Evolutionary conservation across 2,329 filamentous ascomycete species (phyloP).

Genomic region (Phoma sp.): DNA sequence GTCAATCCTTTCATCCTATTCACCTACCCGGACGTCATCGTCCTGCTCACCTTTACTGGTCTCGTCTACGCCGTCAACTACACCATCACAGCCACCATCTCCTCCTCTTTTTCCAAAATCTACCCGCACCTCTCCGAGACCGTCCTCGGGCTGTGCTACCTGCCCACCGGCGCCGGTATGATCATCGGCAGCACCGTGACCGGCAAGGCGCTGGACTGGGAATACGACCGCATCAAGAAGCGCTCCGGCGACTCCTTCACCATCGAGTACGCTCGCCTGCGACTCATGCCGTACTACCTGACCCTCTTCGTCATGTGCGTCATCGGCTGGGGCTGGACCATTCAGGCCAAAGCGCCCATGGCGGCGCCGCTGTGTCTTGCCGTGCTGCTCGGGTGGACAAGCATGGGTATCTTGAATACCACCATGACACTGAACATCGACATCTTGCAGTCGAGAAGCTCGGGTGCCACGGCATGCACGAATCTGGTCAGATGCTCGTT

Average conservation of each 20-base stretch:
- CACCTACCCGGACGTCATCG: constrained; percentile 46
- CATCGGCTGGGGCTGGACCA: constrained; percentile 36
- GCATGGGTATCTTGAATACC: constrained; percentile 37
- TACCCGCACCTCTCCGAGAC: constrained; percentile 35
- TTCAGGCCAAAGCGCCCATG: constrained; percentile 29
- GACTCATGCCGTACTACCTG: constrained; percentile 38
- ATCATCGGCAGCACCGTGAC: constrained; percentile 61
- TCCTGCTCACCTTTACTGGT: constrained; percentile 51
- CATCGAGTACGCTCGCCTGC: constrained; percentile 35
- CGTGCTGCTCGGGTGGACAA: constrained; percentile 35
- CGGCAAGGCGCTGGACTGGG: constrained; percentile 59
- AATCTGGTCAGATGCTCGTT: constrained; percentile 37
- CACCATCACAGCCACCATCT: constrained; percentile 41
- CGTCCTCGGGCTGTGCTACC: constrained; percentile 50
- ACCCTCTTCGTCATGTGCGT: constrained; percentile 35
- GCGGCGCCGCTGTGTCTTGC: constrained; percentile 31
- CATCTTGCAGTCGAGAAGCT: constrained; percentile 35
- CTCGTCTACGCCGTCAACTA: constrained; percentile 40
- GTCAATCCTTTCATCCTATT: constrained; percentile 39
- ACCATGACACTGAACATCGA: constrained; percentile 42
- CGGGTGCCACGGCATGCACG: constrained; percentile 36
- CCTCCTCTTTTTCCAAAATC: constrained; percentile 32
- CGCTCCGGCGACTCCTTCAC: constrained; percentile 29
- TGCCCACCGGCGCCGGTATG: constrained; percentile 62
- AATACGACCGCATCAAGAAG: constrained; percentile 54